Evolutionary conservation across 495 filamentous ascomycete genomes (phyloP), one percentile per base, ranked within the genome.

Genomic region (Penicillium robsamsonii): DNA sequence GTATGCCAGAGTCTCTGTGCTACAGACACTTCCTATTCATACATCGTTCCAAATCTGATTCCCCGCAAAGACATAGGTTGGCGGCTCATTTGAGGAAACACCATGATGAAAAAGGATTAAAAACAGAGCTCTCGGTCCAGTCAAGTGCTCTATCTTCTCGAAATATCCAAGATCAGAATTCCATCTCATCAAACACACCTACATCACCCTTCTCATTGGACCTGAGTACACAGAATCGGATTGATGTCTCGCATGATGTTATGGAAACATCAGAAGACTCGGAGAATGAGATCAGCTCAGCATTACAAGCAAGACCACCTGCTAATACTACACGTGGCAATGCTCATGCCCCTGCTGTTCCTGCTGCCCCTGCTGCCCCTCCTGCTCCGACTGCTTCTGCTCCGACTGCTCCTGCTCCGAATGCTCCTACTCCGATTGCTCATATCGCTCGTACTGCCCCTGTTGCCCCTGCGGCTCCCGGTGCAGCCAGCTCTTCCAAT

Each of bases 261-360:
- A 45, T 45, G 42, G 42, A 22, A 27, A 45, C 27, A 27, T 45
- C 42, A 27, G 42, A 45, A 13, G 45, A 47, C 45, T 47, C 27
- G 8, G 27, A 47, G 31, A 31, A 30, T 15, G 45, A 5, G 8
- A 31, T 20, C 13, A 5, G 10, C 17, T 15, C 9, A 18, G 6
- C 45, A 47, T 31, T n/a, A 10, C 45, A 29, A 47, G 27, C 24
- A 30, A 31, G 5, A 20, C n/a, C 42, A 45, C 24, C 42, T 45
- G 22, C 42, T n/a, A 27, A 24, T 7, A 7, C 4, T 45, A 7
- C 35, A 7, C 13, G 5, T 37, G 5, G n/a, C n/a, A n/a, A n/a
- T 45, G 18, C 13, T n/a, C 42, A 22, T 45, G 2, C 22, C 13
- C 22, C 5, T 45, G 22, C 9, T 43, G 18, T 9, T 9, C 18